Base-by-base conservation (phyloP, 2,329 filamentous ascomycete species). In the Xylaria sp. region DNA sequence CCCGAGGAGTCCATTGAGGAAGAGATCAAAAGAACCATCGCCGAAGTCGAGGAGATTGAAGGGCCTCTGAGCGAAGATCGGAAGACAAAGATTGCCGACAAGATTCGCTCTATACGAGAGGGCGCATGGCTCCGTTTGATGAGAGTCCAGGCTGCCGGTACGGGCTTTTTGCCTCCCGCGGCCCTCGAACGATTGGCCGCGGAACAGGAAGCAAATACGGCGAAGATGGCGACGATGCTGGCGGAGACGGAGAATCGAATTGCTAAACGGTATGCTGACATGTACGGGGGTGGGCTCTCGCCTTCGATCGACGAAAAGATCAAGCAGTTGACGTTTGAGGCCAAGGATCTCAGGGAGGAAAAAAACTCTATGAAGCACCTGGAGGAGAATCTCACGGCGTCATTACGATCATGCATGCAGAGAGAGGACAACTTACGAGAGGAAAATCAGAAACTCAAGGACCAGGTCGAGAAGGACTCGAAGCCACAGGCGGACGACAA, bases 171-270 rank as follows among this genome's bases (percentile, higher is more conserved):
- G 3, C 66, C 67, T 2, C 66, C 69, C 1, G 62, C 61, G 3
- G 61, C 59, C 46, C 70, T 68, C 48, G 69, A 70, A 51, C 66
- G 66, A 5, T 57, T 71, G 13, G 64, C 59, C 2, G 59, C 58
- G 4, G 62, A 71, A 34, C 52, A 69, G 34, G 69, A 70, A 52
- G 5, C 16, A 0, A 53, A 39, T 2, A 62, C 69, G 44, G 16
- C 44, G 0, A 63, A 50, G 44, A 44, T 67, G 19, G 57, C 65
- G n/a, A 16, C 47, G 8, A 63, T 46, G 18, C 52, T 61, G 23
- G 55, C 57, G 0, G 16, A 34, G 0, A 54, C 52, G 19, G 42
- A 54, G 6, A 50, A 39, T 7, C 42, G 16, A 42, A 5, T 62
- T 11, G n/a, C 48, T 3, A 42, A 48, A 3, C 54, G 55, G 10